Evolutionary conservation across 805 yeast genomes (phyloP), one percentile per base, ranked within the genome.

Genomic region (Ogataea parapolymorpha): DNA sequence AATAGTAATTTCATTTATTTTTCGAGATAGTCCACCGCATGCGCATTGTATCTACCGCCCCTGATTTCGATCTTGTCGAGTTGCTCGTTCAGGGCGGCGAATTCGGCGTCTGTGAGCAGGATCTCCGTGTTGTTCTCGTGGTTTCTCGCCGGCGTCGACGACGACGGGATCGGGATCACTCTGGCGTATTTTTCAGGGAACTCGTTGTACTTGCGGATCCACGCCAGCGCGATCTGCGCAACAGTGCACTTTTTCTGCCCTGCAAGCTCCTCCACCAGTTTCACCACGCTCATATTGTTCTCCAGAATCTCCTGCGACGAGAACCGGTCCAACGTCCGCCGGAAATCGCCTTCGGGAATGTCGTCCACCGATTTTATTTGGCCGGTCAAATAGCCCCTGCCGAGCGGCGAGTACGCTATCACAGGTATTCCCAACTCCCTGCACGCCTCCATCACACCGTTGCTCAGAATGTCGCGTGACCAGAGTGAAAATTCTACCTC

Each of bases 361-460:
- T 77, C 80, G 0, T 61, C 53, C 15, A 63, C 52, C 5, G 72
- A 61, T 18, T 63, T 77, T 39, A 80, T 62, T 25, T 55, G 47
- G 42, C 93, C 95, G 3, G 91, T 80, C 40, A 89, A 70, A 45
- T 82, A 66, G 1, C 96, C 96, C 54, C 85, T 73, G 8, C 89
- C 82, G 41, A 89, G 69, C 23, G 96, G 96, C 23, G 95, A 83
- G 63, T 89, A 89, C 18, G 89, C 85, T 42, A 86, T 68, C 23
- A 86, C 67, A 11, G 93, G 83, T 41, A 89, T 74, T 12, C 69
- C 69, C 25, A 71, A 62, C 46, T 81, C 77, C 15, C 75, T 71
- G 48, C 82, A 77, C 5, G 74, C 71, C 3, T 71, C 75, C 46
- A 81, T 74, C 15, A 84, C 70, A 1, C 91, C 95, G 56, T 84